Evolutionary conservation across 495 filamentous ascomycete species (phyloP), one percentile per base, ranked within the genome.

Genomic region (Letharia lupina): DNA sequence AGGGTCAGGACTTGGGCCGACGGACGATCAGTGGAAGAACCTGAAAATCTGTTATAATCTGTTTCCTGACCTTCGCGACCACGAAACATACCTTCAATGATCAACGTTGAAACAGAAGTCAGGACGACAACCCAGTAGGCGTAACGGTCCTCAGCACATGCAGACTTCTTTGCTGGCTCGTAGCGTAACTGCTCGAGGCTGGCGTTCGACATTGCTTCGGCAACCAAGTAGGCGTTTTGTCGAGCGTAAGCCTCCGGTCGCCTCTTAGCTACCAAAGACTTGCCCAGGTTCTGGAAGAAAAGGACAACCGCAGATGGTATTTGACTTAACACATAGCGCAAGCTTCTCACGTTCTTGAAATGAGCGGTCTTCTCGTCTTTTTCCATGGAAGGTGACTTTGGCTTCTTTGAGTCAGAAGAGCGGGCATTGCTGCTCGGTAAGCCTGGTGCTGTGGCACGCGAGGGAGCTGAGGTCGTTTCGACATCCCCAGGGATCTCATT

Each of bases 81-180:
- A 23, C 40, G 65, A 33, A 57, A 57, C 74, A 71, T 76, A 81
- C 83, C 80, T 75, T 96, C 93, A 66, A 93, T 84, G 58, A 96
- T 77, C 71, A 96, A 80, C 67, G 91, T 88, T 42, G 87, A 87
- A 48, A 95, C 77, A 1, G 88, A 86, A 58, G 87, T 86, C 18
- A 96, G 76, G 72, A 91, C 88, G 40, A 91, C 84, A 63, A 91
- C 89, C 80, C 88, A 90, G 73, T 94, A 93, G 3, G 86, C 83
- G 70, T 91, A 89, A 23, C 77, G 78, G 63, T 83, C 80, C 71
- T 81, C 79, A 8, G 70, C 70, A 59, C 73, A 80, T 18, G 73
- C 68, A 50, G 74, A 75, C 11, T 73, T 75, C 71, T 77, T 81
- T 15, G 80, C 75, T 40, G 77, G 74, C 35, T 69, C 70, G 56